These are phyloP conservation scores for Dendrobium chrysotoxum DNA, from an alignment of 106 monocot genomes.

Conservation along the genomic window DNA sequence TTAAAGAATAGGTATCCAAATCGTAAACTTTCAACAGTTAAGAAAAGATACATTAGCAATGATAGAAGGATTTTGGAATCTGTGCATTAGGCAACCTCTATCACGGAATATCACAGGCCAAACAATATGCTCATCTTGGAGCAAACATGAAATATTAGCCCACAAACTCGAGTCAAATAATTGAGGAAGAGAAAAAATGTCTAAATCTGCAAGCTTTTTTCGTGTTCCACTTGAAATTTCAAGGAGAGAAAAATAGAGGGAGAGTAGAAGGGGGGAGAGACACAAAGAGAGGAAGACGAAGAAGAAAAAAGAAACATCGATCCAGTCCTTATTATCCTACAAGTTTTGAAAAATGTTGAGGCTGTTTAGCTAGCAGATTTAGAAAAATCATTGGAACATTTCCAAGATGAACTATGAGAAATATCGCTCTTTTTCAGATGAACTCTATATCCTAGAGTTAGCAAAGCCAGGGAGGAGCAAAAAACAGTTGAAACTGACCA, in stretches of 20 bases:
- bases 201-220: not conserved
- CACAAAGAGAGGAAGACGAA: not conserved
- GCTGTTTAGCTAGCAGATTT: not conserved
- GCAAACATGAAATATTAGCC: not conserved
- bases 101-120: too few species aligned
- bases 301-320: not conserved
- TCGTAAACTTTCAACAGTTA: too few species aligned
- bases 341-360: not conserved
- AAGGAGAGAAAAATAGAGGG: not conserved
- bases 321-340: not conserved
- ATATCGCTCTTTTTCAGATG: not conserved
- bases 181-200: not conserved
- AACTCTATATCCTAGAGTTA: not conserved
- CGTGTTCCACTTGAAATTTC: not conserved
- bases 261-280: not conserved
- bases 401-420: not conserved
- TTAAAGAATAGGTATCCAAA: too few species aligned
- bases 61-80: too few species aligned
- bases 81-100: too few species aligned
- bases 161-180: not conserved
- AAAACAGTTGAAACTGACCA: not conserved
- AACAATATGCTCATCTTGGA: too few species aligned
- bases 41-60: too few species aligned
- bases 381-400: not conserved
- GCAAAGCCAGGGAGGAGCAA: not conserved